A percentile compares a stretch with the other conserved stretches of the same genome.
phyloP scores from a whole-genome alignment of 345 rosid genomes.

The Sapria himalayana region DNA sequence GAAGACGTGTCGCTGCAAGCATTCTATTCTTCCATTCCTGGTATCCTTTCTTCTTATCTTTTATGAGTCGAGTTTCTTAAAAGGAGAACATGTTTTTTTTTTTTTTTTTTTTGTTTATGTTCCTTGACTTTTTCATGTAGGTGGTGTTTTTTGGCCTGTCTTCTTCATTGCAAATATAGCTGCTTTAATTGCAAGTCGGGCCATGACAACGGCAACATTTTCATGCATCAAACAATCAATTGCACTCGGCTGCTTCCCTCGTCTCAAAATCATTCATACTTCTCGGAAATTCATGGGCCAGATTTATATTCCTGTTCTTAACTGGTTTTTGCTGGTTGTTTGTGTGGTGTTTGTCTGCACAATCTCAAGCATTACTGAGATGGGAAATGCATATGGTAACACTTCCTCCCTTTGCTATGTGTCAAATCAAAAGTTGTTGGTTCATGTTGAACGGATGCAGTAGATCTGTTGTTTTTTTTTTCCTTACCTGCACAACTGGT shows the following conservation, averaged over 20 bases:
- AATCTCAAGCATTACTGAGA: constrained; percentile 63
- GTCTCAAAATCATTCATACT: constrained; percentile 90
- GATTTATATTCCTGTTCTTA: constrained; percentile 95
- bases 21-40: constrained; percentile 79
- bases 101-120: too few relatives aligned
- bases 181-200: constrained; percentile 88
- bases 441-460: too few relatives aligned
- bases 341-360: constrained; percentile 65
- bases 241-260: constrained; percentile 94
- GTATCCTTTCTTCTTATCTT: constrained; percentile 26
- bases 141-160: constrained; percentile 70
- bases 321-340: constrained; percentile 89
- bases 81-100: not conserved
- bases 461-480: not conserved
- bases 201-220: constrained; percentile 99
- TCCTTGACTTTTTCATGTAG: constrained; percentile 21
- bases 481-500: not conserved
- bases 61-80: not conserved
- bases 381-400: constrained; percentile 98
- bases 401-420: constrained; percentile 8
- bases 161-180: constrained; percentile 74
- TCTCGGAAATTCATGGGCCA: constrained; percentile 99
- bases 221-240: constrained; percentile 96
- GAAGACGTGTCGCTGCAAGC: constrained; percentile 49
- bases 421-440: too few relatives aligned